Evolutionary conservation across 164 flowering plant genomes (phyloP).

Genomic region (Berberis vulgaris): DNA sequence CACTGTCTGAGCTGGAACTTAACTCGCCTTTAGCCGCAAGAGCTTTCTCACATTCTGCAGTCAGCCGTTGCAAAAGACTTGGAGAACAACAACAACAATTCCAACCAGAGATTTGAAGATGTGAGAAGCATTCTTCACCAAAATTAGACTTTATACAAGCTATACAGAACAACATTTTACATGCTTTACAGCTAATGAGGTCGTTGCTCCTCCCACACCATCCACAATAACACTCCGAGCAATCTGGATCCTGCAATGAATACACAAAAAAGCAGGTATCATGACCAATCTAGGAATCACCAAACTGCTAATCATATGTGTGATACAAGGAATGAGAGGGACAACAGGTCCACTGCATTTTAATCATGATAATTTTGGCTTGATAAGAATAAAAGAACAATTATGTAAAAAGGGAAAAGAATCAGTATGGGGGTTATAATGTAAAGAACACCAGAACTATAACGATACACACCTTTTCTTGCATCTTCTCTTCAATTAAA

Average conservation of each 20-base stretch:
- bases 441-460: background rate
- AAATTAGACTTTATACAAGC: constrained; percentile 60
- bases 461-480: constrained; percentile 34
- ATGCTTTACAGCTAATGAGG: constrained; percentile 56
- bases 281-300: background rate
- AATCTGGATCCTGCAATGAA: constrained; percentile 52
- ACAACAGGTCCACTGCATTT: background rate
- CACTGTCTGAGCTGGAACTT: constrained; percentile 67
- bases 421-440: no score
- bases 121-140: constrained; percentile 43
- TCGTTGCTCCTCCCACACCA: constrained; percentile 76
- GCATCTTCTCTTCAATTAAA: constrained; percentile 39
- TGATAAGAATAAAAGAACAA: no score
- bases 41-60: constrained; percentile 44
- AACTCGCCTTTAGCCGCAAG: constrained; percentile 21
- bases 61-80: constrained; percentile 35
- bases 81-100: constrained; percentile 77
- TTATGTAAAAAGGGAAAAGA: no score
- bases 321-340: background rate
- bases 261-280: background rate
- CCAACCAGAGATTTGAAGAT: constrained; percentile 47
- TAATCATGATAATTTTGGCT: no score
- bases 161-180: constrained; percentile 54
- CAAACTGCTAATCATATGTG: background rate
- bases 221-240: constrained; percentile 65